Evolutionary conservation across 768 basidiomycete genomes (phyloP).

Genomic region (Galerina sulciceps): DNA sequence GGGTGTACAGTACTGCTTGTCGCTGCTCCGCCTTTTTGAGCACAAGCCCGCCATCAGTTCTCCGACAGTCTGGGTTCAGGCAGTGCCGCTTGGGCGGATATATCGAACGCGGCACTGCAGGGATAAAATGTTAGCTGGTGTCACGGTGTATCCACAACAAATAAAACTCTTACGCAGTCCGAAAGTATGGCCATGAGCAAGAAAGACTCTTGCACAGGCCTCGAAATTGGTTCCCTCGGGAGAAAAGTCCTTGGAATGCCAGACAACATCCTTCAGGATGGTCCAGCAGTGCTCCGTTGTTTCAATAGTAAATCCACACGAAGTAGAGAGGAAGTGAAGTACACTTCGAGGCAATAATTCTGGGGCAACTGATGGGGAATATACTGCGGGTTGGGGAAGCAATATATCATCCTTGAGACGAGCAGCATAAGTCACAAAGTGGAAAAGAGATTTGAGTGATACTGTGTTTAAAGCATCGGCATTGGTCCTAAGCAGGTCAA

Average conservation of each 20-base stretch:
- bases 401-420: neutral
- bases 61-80: neutral
- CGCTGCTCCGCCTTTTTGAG: neutral
- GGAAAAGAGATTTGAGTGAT: neutral
- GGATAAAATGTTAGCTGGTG: neutral
- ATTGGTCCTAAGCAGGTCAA: too few species aligned
- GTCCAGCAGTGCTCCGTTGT: neutral
- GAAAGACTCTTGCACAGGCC: neutral
- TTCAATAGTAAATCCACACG: neutral
- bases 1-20: neutral
- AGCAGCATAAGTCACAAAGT: conserved; percentile 1
- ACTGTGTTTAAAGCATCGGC: neutral
- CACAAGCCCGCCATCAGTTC: neutral
- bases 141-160: neutral
- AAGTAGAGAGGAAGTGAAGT: neutral
- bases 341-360: neutral
- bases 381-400: neutral
- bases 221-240: neutral
- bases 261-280: neutral
- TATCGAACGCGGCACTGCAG: neutral
- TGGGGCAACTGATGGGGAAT: neutral
- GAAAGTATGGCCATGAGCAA: neutral
- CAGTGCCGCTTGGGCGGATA: neutral
- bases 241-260: neutral
- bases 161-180: neutral